A percentile compares a stretch with the other conserved stretches of the same genome.
These are phyloP conservation scores for Calycina marina DNA, from an alignment of 2,329 filamentous ascomycete genomes.

Conservation along the genomic window DNA sequence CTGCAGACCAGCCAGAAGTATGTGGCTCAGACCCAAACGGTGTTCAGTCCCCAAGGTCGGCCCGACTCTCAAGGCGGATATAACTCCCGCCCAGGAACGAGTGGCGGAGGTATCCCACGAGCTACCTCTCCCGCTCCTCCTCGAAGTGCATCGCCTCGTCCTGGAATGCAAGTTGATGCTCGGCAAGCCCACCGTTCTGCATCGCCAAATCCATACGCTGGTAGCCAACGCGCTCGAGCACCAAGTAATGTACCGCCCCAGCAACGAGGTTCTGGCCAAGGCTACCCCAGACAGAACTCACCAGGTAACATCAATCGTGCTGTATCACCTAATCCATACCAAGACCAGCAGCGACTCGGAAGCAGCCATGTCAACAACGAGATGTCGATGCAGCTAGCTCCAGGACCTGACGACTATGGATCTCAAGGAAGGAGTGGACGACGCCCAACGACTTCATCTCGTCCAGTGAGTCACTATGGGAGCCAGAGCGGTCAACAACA, in stretches of 20 bases:
- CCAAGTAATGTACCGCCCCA: conserved; percentile 26
- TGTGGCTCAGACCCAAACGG: conserved; percentile 63
- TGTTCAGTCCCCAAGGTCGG: conserved; percentile 40
- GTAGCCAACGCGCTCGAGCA: conserved; percentile 20
- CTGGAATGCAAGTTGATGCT: conserved; percentile 34
- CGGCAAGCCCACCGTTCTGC: conserved; percentile 32
- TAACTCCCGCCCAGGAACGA: conserved; percentile 39
- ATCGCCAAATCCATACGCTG: conserved; percentile 50
- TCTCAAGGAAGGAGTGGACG: conserved; percentile 35
- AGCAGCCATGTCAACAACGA: conserved; percentile 26
- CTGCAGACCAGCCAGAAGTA: conserved; percentile 88
- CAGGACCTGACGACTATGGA: conserved; percentile 40
- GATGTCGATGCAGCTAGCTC: conserved; percentile 58
- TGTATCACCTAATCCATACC: conserved; percentile 28
- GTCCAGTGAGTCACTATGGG: conserved; percentile 39
- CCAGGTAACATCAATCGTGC: conserved; percentile 29
- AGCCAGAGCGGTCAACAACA: conserved; percentile 24
- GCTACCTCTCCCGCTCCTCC: conserved; percentile 55
- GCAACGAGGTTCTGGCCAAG: conserved; percentile 33
- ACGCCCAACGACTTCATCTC: conserved; percentile 25
- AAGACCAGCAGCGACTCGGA: conserved; percentile 31
- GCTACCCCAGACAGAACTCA: conserved; percentile 35
- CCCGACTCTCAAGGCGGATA: conserved; percentile 20
- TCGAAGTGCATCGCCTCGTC: conserved; percentile 48
- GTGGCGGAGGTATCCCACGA: conserved; percentile 42